Evolutionary conservation across 441 rosid genomes (phyloP), one percentile per base, ranked within the genome.

Genomic region (Corymbia citriodora): DNA sequence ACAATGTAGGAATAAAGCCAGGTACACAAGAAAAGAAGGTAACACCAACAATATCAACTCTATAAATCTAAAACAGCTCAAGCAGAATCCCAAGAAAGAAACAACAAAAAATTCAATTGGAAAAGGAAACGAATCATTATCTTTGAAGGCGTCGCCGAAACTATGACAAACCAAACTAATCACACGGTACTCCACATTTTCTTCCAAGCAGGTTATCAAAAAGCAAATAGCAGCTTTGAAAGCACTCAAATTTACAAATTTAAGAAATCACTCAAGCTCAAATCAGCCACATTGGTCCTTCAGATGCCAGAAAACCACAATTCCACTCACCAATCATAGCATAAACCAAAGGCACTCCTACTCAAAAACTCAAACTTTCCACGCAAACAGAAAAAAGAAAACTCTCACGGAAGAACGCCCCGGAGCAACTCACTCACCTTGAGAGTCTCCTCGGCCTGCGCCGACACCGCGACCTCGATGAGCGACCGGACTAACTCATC

Each of bases 401-500:
- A 21, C 48, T 2, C 50, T 33, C 55, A 2, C 61, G 87, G 87
- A 86, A 74, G 81, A 33, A 29, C 12, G 2, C 50, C 53, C 79
- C 29, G n/a, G 55, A 53, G 31, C 4, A n/a, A 87, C 7, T 40
- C 53, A 86, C 89, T 91, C 82, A 98, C 99, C 91, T 92, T 94
- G 90, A 98, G 91, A 61, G 96, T 91, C 23, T 95, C 98, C 65
- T 96, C 96, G 4, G 98, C 87, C 17, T 92, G 90, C 55, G 93
- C 79, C 6, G 97, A 93, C 53, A 94, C 87, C 18, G 94, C 92
- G 88, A 97, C 93, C 85, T 92, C 93, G 59, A 96, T 53, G 12
- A 98, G 92, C 90, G 92, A 94, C 87, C 89, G 91, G 5, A 96
- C 93, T 89, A 98, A 93, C 92, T 96, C 97, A 55, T 98, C 97